Conservation (phyloP, 2,329 filamentous ascomycete species). For the Penicillium olsonii region DNA sequence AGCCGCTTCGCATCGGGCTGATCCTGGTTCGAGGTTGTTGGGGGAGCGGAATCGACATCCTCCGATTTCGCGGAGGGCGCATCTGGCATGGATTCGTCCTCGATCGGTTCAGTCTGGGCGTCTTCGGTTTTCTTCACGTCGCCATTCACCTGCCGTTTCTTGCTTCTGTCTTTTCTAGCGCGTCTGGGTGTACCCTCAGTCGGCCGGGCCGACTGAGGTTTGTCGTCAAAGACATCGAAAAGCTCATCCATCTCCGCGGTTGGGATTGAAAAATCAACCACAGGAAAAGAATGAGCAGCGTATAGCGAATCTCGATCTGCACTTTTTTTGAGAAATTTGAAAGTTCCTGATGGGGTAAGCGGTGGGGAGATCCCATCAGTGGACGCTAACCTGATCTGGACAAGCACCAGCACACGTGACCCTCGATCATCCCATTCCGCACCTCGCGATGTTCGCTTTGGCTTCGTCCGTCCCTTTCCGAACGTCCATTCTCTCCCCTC, state of each 20-base stretch:
- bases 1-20: constrained; percentile 50
- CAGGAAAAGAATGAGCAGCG: constrained; percentile 17
- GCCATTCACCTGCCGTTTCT: constrained; percentile 85
- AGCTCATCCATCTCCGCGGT: constrained; percentile 68
- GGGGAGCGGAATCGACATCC: constrained; percentile 16
- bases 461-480: constrained; percentile 25
- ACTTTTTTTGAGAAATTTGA: constrained; percentile 38
- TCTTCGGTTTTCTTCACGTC: constrained; percentile 61
- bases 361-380: constrained; percentile 17
- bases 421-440: constrained; percentile 21
- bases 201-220: constrained; percentile 50
- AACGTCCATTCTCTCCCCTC: constrained; percentile 25
- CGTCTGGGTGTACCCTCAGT: constrained; percentile 37
- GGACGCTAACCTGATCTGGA: constrained; percentile 2
- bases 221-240: constrained; percentile 79
- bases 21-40: constrained; percentile 22
- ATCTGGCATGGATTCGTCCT: constrained; percentile 25
- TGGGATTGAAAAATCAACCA: constrained; percentile 14
- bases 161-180: constrained; percentile 63
- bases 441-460: constrained; percentile 25
- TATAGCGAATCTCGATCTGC: constrained; percentile 12
- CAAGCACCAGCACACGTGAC: constrained; percentile 14
- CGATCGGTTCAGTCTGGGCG: constrained; percentile 33
- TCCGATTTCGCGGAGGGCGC: constrained; percentile 19
- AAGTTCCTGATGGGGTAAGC: constrained; percentile 29